phyloP scores from a whole-genome alignment of 129 eudicot species.

The Lonicera japonica region DNA sequence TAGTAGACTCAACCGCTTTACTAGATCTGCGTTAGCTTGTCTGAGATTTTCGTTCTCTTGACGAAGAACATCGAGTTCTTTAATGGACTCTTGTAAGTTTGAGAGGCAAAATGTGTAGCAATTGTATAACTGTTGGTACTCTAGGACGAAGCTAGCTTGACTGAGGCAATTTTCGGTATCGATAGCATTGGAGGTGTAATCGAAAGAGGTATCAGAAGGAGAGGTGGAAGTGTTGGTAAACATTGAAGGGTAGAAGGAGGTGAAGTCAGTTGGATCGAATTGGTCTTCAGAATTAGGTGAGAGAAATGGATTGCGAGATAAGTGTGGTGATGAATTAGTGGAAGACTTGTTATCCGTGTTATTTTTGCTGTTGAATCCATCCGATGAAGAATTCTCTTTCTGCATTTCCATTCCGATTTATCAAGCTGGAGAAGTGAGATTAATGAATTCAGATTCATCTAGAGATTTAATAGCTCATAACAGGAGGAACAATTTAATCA shows the following conservation, averaged over 20 bases:
- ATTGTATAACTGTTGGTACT: constrained; percentile 64
- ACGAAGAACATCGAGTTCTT: constrained; percentile 53
- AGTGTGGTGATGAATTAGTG: constrained; percentile 11
- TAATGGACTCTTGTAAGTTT: constrained; percentile 51
- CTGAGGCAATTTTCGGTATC: constrained; percentile 42
- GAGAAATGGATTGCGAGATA: constrained; percentile 29
- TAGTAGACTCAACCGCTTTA: constrained; percentile 36
- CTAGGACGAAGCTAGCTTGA: constrained; percentile 54
- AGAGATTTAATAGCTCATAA: constrained; percentile 12
- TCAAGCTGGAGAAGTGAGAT: neutral
- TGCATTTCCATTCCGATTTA: constrained; percentile 16
- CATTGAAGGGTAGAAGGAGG: constrained; percentile 26
- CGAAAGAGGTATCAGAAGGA: constrained; percentile 50
- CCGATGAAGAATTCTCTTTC: constrained; percentile 26
- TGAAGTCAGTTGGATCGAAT: constrained; percentile 25
- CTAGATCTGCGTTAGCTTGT: constrained; percentile 43
- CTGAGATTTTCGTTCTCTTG: constrained; percentile 54
- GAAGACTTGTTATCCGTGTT: constrained; percentile 6
- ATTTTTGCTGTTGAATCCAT: constrained; percentile 7
- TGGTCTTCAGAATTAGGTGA: constrained; percentile 40
- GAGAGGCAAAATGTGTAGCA: constrained; percentile 45
- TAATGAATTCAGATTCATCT: constrained; percentile 6
- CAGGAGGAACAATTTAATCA: constrained; percentile 6
- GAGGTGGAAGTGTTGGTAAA: constrained; percentile 33
- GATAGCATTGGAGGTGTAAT: constrained; percentile 28